Base-by-base conservation (phyloP, 2,329 filamentous ascomycete species). In the Atkinsonella texensis region DNA sequence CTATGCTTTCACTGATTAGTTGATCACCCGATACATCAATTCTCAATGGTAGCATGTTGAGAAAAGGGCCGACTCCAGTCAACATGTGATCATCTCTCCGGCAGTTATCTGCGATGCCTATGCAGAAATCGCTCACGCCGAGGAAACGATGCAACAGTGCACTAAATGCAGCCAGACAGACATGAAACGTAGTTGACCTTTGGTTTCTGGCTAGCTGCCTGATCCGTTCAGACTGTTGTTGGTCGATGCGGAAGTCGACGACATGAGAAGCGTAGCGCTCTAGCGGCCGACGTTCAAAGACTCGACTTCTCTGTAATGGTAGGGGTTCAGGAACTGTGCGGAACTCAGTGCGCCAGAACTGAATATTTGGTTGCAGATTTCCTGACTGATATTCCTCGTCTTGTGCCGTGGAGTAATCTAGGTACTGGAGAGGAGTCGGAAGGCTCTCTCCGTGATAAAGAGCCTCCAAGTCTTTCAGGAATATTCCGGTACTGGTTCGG, bases 31-130 rank as follows among this genome's bases (percentile, higher is more conserved):
- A 3, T 9, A 54, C 51, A 59, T 58, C 58, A 52, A 77, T 70
- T 1, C 65, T 63, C 1, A 79, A 46, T 2, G 76, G 68, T 0
- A 80, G 60, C 0, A 78, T 57, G 52, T 80, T 79, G 2, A 79
- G 53, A 41, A 73, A 72, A 42, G 69, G 59, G 1, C 77, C 77
- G 1, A 79, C 58, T 2, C 57, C 50, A 8, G 59, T 52, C 2
- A 65, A 50, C 1, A 63, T 53, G 11, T 51, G 52, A 1, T 74
- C 70, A 57, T 79, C 74, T 11, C 12, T 39, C 8, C 44, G 31
- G 28, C 31, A 33, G n/a, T n/a, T 35, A 31, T 46, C 44, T 0
- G 68, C 68, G 10, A 77, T 64, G 5, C 75, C 76, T 49, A 80
- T 74, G 31, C 58, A 62, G 18, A 79, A n/a, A 28, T 76, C 68